These are phyloP conservation scores for Termitomyces sp. DNA, from an alignment of 768 basidiomycete genomes.

Conservation along the genomic window DNA sequence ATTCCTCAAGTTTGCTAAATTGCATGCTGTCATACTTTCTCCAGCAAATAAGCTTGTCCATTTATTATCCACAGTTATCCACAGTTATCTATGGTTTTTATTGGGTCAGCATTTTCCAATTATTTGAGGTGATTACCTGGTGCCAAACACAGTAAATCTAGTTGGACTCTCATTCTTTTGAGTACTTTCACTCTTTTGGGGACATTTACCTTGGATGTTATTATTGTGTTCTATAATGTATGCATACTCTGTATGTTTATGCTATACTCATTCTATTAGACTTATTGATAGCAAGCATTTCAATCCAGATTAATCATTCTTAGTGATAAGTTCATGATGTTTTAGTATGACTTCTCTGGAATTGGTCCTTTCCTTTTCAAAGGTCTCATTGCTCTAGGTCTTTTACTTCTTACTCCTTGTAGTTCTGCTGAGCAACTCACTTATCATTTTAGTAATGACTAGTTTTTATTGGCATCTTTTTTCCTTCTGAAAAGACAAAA, in stretches of 20 bases:
- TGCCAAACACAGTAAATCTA: constrained; percentile 60
- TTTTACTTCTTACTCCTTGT: constrained; percentile 15
- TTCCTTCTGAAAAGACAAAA: constrained; percentile 79
- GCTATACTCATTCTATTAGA: not conserved
- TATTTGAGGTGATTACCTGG: constrained; percentile 57
- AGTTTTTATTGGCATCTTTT: constrained; percentile 78
- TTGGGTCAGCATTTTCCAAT: constrained; percentile 70
- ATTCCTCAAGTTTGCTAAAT: constrained; percentile 59
- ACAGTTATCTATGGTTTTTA: constrained; percentile 77
- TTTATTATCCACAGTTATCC: constrained; percentile 39
- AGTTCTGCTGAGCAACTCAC: not conserved
- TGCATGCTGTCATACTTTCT: constrained; percentile 34
- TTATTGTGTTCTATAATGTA: constrained; percentile 75
- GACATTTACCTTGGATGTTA: constrained; percentile 84
- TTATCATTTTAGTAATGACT: constrained; percentile 55
- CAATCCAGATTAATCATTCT: constrained; percentile 70
- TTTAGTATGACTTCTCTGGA: constrained; percentile 88
- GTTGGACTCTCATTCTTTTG: constrained; percentile 56
- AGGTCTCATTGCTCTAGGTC: constrained; percentile 74
- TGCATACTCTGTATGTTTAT: constrained; percentile 78
- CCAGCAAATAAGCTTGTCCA: not conserved
- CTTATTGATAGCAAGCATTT: constrained; percentile 8
- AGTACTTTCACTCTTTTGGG: constrained; percentile 89
- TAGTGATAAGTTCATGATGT: constrained; percentile 35
- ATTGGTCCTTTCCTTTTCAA: constrained; percentile 90